phyloP scores from a whole-genome alignment of 495 filamentous ascomycete genomes.

The Lepidopterella palustris region DNA sequence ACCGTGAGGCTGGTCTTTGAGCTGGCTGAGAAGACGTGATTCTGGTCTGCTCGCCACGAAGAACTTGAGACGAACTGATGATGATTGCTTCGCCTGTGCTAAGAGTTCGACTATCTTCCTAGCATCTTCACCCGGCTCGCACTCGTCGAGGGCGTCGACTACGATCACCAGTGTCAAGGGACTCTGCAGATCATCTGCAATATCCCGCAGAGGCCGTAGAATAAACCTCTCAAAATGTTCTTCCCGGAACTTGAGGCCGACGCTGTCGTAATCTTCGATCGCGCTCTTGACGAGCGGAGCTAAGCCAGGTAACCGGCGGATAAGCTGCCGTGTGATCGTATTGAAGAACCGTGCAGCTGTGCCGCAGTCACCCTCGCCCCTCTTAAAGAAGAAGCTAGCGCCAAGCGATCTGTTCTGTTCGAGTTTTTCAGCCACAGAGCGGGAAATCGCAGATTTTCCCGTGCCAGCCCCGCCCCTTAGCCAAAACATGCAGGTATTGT shows the following conservation, averaged over 20 bases:
- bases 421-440: neutral
- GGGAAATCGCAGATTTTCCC: neutral
- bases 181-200: neutral
- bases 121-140: conserved; percentile 24
- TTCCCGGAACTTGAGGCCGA: neutral
- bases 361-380: conserved; percentile 10
- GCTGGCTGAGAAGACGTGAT: conserved; percentile 20
- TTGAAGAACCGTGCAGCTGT: conserved; percentile 21
- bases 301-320: neutral
- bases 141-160: conserved; percentile 35
- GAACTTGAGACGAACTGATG: conserved; percentile 20
- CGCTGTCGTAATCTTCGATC: conserved; percentile 1
- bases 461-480: conserved; percentile 29
- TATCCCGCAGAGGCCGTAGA: neutral
- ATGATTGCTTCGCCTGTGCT: conserved; percentile 16
- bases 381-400: conserved; percentile 28
- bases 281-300: neutral
- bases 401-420: neutral
- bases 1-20: conserved; percentile 14
- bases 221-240: conserved; percentile 5
- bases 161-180: conserved; percentile 19
- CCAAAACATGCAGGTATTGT: conserved; percentile 33
- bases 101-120: conserved; percentile 27
- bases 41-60: conserved; percentile 38
- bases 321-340: conserved; percentile 16